Evolutionary conservation across 192 early-diverging fungal genomes (phyloP).

Genomic region (Glomus cerebriforme): DNA sequence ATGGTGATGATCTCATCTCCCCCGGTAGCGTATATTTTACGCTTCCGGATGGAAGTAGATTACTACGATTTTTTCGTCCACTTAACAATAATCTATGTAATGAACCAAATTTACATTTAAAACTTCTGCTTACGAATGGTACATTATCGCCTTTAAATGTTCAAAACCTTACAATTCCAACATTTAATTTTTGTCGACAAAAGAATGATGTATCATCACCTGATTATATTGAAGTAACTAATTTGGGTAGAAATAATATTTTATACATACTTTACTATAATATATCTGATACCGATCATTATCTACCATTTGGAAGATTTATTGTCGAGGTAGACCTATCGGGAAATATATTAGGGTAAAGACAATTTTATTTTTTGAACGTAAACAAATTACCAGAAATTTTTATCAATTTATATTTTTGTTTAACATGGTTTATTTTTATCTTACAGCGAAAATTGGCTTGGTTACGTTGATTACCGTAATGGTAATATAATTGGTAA

Average conservation of each 20-base stretch:
- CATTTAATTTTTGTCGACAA: background rate
- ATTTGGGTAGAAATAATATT: background rate
- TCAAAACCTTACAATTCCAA: background rate
- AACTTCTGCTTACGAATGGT: background rate
- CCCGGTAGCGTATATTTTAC: background rate
- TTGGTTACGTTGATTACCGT: no score
- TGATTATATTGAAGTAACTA: background rate
- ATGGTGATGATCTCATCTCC: no score
- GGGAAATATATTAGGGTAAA: background rate
- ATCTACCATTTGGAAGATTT: background rate
- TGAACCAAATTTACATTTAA: background rate
- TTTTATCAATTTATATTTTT: background rate
- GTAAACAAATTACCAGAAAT: no score
- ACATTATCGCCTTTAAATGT: background rate
- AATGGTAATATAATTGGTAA: no score
- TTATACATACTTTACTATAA: background rate
- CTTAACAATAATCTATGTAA: background rate
- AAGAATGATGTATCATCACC: background rate
- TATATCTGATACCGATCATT: background rate
- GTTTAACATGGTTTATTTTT: background rate
- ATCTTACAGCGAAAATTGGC: background rate
- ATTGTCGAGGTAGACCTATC: background rate
- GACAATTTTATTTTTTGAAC: no score
- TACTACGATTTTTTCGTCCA: background rate
- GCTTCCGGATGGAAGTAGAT: background rate